Evolutionary conservation across 2,329 filamentous ascomycete species (phyloP).

Genomic region (Aureobasidium sp.): DNA sequence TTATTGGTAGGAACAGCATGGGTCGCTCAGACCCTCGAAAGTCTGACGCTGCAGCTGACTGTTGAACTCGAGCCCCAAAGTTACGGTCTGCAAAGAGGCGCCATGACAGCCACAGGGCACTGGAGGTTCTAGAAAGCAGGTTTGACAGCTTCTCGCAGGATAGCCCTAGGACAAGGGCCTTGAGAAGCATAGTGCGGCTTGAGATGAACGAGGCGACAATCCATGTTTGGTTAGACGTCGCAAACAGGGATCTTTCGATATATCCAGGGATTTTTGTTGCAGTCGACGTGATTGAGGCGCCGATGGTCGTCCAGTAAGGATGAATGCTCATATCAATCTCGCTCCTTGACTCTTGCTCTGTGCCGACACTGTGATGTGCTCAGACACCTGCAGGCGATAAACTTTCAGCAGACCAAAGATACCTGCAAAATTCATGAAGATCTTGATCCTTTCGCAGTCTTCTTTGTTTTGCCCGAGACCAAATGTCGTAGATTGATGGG

Average conservation of each 20-base stretch:
- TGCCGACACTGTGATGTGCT: not conserved
- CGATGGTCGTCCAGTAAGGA: not conserved
- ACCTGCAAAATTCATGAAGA: not conserved
- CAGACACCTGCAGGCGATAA: not conserved
- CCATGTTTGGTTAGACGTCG: not conserved
- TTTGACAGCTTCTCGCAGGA: not conserved
- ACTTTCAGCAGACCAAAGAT: not conserved
- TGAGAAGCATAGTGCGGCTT: not conserved
- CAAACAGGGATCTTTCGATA: too few relatives aligned
- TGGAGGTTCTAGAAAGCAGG: not conserved
- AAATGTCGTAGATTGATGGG: not conserved
- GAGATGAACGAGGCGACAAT: not conserved
- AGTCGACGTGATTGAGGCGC: not conserved
- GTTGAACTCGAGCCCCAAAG: not conserved
- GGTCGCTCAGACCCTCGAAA: not conserved
- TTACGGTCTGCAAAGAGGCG: not conserved
- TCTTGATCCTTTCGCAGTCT: not conserved
- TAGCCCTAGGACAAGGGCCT: not conserved
- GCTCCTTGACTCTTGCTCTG: not conserved
- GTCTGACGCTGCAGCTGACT: not conserved
- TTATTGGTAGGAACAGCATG: not conserved
- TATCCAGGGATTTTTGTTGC: too few relatives aligned
- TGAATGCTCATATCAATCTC: not conserved
- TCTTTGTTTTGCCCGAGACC: not conserved
- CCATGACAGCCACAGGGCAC: not conserved